Base-by-base conservation (phyloP, 106 monocot species). In the Acanthochlamys bracteata region DNA sequence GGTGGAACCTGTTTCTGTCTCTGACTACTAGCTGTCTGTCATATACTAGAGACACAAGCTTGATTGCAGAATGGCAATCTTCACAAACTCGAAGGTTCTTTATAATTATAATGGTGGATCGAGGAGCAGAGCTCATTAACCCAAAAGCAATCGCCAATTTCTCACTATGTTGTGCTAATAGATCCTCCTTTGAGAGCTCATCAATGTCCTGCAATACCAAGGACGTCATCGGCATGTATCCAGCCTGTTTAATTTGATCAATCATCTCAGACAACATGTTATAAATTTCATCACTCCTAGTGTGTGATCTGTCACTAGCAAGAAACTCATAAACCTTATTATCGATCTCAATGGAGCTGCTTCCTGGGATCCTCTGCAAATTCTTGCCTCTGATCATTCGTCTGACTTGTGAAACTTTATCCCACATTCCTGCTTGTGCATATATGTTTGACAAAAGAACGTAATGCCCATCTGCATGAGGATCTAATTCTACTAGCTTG, bases 361-460 rank as follows among this genome's bases (percentile, higher is more conserved):
- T 59, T 2, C 83, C 83, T 7, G 72, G 78, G 25, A 72, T 46
- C 39, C 42, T 75, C 22, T 24, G 47, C n/a, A 69, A 68, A 60
- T 45, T 59, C 27, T 58, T 65, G 0, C 27, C 60, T 57, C 60
- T 83, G 21, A 83, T 75, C 57, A 14, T 39, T 42, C 55, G 75
- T 56, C 83, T 75, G 58, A 78, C 33, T 0, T 56, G 60, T 4
- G 67, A 53, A 16, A 83, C 74, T 42, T 25, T 74, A 51, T 70
- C 67, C 83, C 83, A 83, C 55, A 39, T 53, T 13, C 66, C 66
- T 12, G 53, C 71, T n/a, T 62, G 60, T 22, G 83, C 78, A 55
- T 75, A 83, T 19, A 83, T 64, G 71, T 83, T 78, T 14, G 83
- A 78, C 15, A 83, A 27, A 46, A 83, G 72, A 19, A 75, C 78